phyloP scores from a whole-genome alignment of 2,329 filamentous ascomycete species.

The Xylaria sp. region DNA sequence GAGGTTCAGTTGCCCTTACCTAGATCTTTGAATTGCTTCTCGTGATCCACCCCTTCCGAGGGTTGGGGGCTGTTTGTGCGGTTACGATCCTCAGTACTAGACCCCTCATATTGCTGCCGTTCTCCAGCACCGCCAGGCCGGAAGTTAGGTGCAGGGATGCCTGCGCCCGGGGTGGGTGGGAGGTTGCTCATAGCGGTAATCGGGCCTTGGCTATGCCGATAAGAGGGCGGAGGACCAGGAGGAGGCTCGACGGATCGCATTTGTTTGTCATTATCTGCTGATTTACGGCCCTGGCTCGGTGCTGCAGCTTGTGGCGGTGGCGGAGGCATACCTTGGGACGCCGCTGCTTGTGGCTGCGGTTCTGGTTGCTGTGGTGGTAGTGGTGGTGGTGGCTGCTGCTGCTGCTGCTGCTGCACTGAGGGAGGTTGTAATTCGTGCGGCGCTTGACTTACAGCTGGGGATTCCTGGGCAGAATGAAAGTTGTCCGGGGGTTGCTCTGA shows the following conservation, averaged over 20 bases:
- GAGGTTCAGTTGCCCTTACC: conserved; percentile 54
- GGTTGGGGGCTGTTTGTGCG: conserved; percentile 67
- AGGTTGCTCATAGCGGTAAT: conserved; percentile 58
- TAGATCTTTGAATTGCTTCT: conserved; percentile 68
- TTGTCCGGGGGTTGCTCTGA: conserved; percentile 57
- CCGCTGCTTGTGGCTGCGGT: conserved; percentile 41
- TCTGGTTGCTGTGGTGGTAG: conserved; percentile 42
- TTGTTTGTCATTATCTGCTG: conserved; percentile 61
- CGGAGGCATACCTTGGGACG: conserved; percentile 61
- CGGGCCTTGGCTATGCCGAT: conserved; percentile 62
- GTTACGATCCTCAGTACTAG: conserved; percentile 57
- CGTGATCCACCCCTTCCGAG: conserved; percentile 58
- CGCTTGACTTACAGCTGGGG: conserved; percentile 54
- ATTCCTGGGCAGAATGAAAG: conserved; percentile 58
- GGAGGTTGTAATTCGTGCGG: conserved; percentile 44
- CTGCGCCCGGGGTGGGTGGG: conserved; percentile 54
- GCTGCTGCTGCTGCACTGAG: conserved; percentile 43
- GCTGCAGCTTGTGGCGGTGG: conserved; percentile 52
- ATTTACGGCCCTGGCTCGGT: conserved; percentile 58
- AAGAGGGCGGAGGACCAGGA: conserved; percentile 61
- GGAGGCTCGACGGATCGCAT: conserved; percentile 58
- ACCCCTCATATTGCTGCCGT: conserved; percentile 58
- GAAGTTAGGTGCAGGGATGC: conserved; percentile 53
- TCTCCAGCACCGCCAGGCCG: conserved; percentile 55
- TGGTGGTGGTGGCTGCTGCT: too few species aligned